Base-by-base conservation (phyloP, 306 rosid species). In the Dalbergia cochinchinensis region DNA sequence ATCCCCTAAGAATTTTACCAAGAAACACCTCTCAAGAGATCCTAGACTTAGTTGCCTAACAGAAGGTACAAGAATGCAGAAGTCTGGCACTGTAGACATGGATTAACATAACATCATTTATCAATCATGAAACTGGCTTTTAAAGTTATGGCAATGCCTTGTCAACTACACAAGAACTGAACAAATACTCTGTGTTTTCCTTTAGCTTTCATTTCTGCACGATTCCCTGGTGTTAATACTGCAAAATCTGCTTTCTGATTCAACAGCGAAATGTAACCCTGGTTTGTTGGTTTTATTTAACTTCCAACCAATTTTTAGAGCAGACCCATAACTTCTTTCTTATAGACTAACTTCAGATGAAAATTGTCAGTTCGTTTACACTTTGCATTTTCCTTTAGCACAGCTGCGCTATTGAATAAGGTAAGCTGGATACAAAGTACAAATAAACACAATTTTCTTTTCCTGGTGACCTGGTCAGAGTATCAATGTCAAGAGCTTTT, bases 1-100 rank as follows among this genome's bases (percentile, higher is more conserved):
- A 73, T 13, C 15, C 19, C 42, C 34, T 22, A 14, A 42, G 33
- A 74, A 74, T 9, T 74, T 59, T 26, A 15, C 22, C 59, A 74
- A 41, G 26, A 44, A 60, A 22, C 44, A 69, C 63, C 16, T 33
- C 45, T 13, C 14, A 47, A 48, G 71, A 51, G 12, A 33, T 47
- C 44, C 8, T 60, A 35, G 71, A 47, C 45, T 33, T 19, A 12
- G 42, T 58, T 41, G 35, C 37, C 31, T 26, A 4, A 34, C 3
- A 42, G 71, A 15, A 44, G 76, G 3, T 18, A 69, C 82, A 58
- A 58, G 18, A 58, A 55, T 78, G 64, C 57, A 77, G n/a, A 77
- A 53, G 9, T 54, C 65, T 31, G 15, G 48, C 48, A 12, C 11
- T 41, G 31, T 3, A 53, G 2, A 31, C 3, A 50, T 50, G 18